Percentiles rank a stretch among this genome's conserved stretches.
phyloP scores from a whole-genome alignment of 2,329 filamentous ascomycete genomes.

The Didymella keratinophila region DNA sequence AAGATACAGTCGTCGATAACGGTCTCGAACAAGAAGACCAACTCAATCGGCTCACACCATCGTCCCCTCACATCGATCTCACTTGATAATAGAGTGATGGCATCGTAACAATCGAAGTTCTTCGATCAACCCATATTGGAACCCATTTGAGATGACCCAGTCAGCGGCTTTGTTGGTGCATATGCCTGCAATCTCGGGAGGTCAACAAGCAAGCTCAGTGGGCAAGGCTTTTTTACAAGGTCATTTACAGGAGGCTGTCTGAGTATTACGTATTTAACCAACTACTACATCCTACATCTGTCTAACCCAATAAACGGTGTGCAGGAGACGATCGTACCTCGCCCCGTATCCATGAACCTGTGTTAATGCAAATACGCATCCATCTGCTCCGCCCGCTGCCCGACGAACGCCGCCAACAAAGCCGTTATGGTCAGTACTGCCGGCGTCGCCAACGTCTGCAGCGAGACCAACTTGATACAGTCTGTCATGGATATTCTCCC shows the following conservation, averaged over 20 bases:
- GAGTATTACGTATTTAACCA: neutral
- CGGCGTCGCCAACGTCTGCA: constrained; percentile 12
- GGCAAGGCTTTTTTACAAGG: too few relatives aligned
- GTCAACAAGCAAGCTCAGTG: neutral
- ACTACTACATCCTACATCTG: neutral
- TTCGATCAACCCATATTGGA: neutral
- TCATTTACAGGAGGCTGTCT: too few relatives aligned
- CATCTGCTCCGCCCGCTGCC: constrained; percentile 6
- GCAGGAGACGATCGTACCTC: neutral
- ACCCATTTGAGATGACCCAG: neutral
- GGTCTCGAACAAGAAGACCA: neutral
- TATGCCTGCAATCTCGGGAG: neutral
- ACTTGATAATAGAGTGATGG: neutral
- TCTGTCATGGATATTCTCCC: constrained; percentile 10
- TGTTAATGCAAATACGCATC: neutral
- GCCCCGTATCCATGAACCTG: neutral
- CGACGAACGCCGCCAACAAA: constrained; percentile 8
- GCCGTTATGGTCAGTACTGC: constrained; percentile 7
- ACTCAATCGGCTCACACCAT: neutral
- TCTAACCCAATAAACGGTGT: neutral
- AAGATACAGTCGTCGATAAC: neutral
- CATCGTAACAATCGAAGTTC: neutral
- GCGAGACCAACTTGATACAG: constrained; percentile 8
- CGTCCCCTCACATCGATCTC: neutral
- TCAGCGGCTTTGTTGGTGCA: neutral